A percentile compares a stretch with the other conserved stretches of the same genome.
Evolutionary conservation across 768 basidiomycete genomes (phyloP).

Genomic region (Goffeauzyma gilvescens): DNA sequence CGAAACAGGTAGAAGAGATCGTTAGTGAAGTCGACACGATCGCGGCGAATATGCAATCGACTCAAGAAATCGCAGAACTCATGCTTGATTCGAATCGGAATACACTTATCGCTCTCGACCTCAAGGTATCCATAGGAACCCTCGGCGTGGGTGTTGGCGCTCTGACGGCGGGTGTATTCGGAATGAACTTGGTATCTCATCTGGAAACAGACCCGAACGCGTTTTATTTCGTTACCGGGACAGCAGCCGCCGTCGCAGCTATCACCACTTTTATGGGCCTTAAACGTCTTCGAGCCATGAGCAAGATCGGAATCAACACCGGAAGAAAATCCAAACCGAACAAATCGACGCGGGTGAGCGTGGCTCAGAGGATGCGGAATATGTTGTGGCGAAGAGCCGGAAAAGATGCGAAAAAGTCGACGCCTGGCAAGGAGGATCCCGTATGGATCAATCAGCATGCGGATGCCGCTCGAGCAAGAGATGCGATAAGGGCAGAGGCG

Average conservation of each 20-base stretch:
- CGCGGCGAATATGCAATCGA: conserved; percentile 82
- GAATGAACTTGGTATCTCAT: conserved; percentile 75
- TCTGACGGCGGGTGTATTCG: conserved; percentile 73
- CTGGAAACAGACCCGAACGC: conserved; percentile 56
- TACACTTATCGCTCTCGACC: conserved; percentile 68
- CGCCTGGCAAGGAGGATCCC: conserved; percentile 6
- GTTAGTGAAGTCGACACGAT: conserved; percentile 80
- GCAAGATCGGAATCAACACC: conserved; percentile 27
- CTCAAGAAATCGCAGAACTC: conserved; percentile 92
- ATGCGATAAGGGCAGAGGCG: conserved; percentile 11
- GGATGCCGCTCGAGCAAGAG: conserved; percentile 15
- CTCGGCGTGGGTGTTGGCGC: conserved; percentile 83
- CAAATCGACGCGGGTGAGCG: too few species aligned
- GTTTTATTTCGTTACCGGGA: conserved; percentile 47
- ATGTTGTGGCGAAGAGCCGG: not conserved
- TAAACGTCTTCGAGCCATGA: conserved; percentile 37
- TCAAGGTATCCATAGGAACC: conserved; percentile 87
- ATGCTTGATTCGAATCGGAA: conserved; percentile 94
- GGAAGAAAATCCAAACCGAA: not conserved
- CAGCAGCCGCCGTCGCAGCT: conserved; percentile 43
- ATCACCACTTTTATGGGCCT: conserved; percentile 50
- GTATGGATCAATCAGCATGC: conserved; percentile 19
- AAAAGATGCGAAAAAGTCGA: not conserved
- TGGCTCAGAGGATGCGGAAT: not conserved
- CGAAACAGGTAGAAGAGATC: conserved; percentile 91